Conservation (phyloP, 148 eudicot genomes). For the Persicaria tinctoria region DNA sequence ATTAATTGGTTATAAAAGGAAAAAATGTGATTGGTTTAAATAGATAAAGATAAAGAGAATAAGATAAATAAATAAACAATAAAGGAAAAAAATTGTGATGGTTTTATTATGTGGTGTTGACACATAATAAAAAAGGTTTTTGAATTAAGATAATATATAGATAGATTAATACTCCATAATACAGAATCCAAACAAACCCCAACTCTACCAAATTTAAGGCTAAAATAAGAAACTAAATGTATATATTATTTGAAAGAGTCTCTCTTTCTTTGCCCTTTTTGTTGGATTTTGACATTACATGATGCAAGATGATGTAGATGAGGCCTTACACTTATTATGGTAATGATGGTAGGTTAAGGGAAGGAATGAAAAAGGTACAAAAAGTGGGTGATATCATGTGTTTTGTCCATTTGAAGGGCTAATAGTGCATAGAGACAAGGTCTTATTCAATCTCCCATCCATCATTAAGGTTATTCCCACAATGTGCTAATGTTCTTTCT, state of each 20-base stretch:
- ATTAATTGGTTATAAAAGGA: too few species aligned
- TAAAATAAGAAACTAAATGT: background rate
- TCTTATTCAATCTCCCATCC: background rate
- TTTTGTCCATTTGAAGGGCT: background rate
- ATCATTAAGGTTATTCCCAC: background rate
- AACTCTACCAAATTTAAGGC: too few species aligned
- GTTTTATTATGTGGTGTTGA: too few species aligned
- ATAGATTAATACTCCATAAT: too few species aligned
- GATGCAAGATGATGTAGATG: background rate
- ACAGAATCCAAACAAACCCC: too few species aligned
- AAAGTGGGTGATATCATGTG: background rate
- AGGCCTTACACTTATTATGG: background rate
- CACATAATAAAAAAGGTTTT: too few species aligned
- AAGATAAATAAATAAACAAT: too few species aligned
- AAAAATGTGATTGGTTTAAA: too few species aligned
- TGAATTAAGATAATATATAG: too few species aligned
- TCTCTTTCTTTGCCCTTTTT: background rate
- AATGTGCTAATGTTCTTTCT: background rate
- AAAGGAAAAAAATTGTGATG: too few species aligned
- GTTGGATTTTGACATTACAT: slow-evolving; percentile 8
- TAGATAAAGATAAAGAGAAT: too few species aligned
- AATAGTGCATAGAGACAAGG: background rate
- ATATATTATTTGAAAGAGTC: background rate
- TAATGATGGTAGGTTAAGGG: background rate
- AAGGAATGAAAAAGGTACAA: background rate